Conservation (phyloP, 2,329 filamentous ascomycete species). For the Phaeosphaeria sp. region DNA sequence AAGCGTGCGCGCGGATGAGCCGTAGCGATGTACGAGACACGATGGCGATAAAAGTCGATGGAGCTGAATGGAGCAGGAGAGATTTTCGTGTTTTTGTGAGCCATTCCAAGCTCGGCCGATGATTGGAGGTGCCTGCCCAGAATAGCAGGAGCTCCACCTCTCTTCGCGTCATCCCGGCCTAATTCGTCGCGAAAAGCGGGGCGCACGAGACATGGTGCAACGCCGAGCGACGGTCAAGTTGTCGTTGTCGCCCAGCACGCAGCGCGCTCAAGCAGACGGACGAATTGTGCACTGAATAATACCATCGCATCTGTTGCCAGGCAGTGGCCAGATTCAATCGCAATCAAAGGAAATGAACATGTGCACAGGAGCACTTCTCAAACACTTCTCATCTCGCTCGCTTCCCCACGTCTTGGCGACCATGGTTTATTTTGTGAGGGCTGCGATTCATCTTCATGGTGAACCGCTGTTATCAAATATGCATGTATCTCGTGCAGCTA, state of each 20-base stretch:
- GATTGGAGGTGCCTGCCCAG: constrained; percentile 21
- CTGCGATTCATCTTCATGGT: constrained; percentile 10
- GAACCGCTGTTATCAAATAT: neutral
- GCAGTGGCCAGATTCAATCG: neutral
- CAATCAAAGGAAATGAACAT: constrained; percentile 26
- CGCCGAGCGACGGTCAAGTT: constrained; percentile 17
- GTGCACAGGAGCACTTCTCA: constrained; percentile 22
- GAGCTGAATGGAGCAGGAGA: constrained; percentile 22
- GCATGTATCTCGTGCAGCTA: neutral
- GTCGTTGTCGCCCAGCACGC: neutral
- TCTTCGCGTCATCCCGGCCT: constrained; percentile 26
- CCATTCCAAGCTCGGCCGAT: constrained; percentile 3
- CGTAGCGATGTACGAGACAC: neutral
- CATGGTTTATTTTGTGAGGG: constrained; percentile 1
- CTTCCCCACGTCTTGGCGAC: constrained; percentile 33
- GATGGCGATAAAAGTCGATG: constrained; percentile 11
- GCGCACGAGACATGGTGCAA: constrained; percentile 23
- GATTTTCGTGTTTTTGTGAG: constrained; percentile 6
- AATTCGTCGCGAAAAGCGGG: constrained; percentile 19
- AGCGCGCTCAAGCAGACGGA: neutral
- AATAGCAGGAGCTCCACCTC: constrained; percentile 22
- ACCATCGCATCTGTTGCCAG: neutral
- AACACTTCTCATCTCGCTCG: constrained; percentile 32
- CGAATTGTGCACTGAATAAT: neutral
- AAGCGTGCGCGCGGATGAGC: neutral